Base-by-base conservation (phyloP, 179 eudicot genomes). In the Camellia oleifera region DNA sequence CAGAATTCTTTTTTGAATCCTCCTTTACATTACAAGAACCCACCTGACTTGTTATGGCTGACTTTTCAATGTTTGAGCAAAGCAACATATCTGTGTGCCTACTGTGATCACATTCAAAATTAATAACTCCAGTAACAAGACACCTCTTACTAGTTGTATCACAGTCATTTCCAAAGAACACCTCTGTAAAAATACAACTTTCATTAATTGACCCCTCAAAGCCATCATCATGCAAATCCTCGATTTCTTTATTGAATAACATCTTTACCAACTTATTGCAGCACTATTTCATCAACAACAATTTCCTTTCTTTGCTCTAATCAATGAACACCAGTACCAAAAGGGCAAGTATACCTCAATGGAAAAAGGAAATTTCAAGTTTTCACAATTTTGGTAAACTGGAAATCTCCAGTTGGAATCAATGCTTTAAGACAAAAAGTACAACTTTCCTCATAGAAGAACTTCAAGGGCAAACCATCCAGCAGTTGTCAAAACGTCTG, bases 181-280 rank as follows among this genome's bases (percentile, higher is more conserved):
- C 88, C 78, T 94, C 90, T 81, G 81, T 86, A 72, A 91, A 87
- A 48, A 89, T 92, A 72, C 50, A 78, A 72, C 77, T 84, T 83
- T 94, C 99, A 58, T 85, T 86, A 5, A 69, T 78, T 76, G 97
- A 91, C 78, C 91, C 91, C 67, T 90, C 96, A 82, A 89, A 90
- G 78, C 86, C 91, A 83, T 93, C 98, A 83, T 91, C 95, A 69
- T 80, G 90, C 84, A 89, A 60, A 80, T 62, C 82, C 72, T 86
- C 86, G 57, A 86, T 79, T 70, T 82, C 94, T 73, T 71, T 79
- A 80, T 69, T 18, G 68, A 84, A 80, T 85, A 87, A 72, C 86
- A 87, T 83, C 60, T 71, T 81, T 70, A 78, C 13, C 61, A 68
- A 81, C 75, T 56, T 74, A 69, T 57, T 20, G 56, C 75, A 74